Conservation (phyloP, 2,329 filamentous ascomycete species). For the Fusarium phyllophilum region DNA sequence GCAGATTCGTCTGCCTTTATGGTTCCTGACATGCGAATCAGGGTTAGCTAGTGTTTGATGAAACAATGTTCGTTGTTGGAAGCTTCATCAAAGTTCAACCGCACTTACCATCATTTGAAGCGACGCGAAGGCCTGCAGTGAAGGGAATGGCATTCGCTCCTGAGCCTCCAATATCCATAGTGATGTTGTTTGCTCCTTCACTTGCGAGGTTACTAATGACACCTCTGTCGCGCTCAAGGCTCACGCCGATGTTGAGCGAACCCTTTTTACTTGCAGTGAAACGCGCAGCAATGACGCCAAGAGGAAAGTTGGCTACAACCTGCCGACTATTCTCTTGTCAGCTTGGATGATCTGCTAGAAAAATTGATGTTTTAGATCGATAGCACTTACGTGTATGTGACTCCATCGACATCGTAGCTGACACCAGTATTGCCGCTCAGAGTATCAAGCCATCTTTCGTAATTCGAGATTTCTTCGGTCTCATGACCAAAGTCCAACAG, state of each 20-base stretch:
- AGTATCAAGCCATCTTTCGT: not conserved
- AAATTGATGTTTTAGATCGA: rapidly evolving
- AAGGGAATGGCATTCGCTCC: not conserved
- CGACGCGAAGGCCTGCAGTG: not conserved
- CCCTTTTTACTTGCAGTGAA: not conserved
- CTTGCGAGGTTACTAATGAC: rapidly evolving
- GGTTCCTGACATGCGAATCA: rapidly evolving
- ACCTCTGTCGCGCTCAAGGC: not conserved
- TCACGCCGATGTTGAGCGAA: rapidly evolving
- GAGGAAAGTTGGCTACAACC: not conserved
- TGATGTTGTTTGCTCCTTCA: not conserved
- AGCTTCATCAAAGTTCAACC: rapidly evolving
- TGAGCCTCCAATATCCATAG: not conserved
- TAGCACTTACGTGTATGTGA: not conserved
- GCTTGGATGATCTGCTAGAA: rapidly evolving
- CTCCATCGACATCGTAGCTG: not conserved
- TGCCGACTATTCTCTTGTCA: not conserved
- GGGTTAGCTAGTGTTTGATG: not conserved
- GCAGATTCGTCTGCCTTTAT: not conserved
- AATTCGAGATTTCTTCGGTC: not conserved
- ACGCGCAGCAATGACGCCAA: not conserved
- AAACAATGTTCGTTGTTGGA: rapidly evolving
- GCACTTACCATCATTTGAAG: not conserved
- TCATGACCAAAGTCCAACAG: not conserved
- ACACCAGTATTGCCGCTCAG: not conserved